Conservation (phyloP, 2,329 filamentous ascomycete species). For the Neoascochyta sp. region DNA sequence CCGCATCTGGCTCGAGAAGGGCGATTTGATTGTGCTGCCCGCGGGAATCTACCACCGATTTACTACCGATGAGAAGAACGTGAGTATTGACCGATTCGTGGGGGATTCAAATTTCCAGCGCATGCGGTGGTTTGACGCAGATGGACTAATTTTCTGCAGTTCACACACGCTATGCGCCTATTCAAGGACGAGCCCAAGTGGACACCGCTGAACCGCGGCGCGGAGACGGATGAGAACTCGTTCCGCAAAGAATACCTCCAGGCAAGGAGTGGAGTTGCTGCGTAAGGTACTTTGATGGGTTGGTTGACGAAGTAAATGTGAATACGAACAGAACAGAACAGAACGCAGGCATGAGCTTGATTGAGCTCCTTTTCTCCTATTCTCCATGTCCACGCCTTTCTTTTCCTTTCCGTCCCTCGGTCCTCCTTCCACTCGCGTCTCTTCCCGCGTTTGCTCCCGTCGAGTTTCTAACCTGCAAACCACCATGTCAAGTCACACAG, state of each 20-base stretch:
- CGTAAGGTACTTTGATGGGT: not conserved
- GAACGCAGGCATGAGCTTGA: too few species aligned
- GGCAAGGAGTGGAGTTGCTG: constrained; percentile 16
- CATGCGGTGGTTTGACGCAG: not conserved
- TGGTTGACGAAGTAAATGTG: not conserved
- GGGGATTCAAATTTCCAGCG: not conserved
- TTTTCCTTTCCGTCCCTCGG: too few species aligned
- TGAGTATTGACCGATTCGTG: too few species aligned
- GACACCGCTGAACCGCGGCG: constrained; percentile 82
- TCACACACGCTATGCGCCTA: constrained; percentile 89
- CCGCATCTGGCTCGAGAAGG: constrained; percentile 76
- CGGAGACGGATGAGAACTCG: constrained; percentile 72
- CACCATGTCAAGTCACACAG: too few species aligned
- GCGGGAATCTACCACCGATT: constrained; percentile 97
- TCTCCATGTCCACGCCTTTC: too few species aligned
- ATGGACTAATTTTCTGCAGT: constrained; percentile 51
- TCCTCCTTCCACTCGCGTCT: too few species aligned
- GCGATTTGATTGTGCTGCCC: constrained; percentile 88
- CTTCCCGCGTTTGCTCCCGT: too few species aligned
- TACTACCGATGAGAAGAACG: constrained; percentile 87
- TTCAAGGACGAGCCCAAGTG: constrained; percentile 99
- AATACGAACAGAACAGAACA: constrained; percentile 1
- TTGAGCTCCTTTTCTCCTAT: too few species aligned
- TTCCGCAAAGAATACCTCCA: constrained; percentile 74
- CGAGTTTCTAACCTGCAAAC: too few species aligned